Base-by-base conservation (phyloP, 2,329 filamentous ascomycete genomes). In the Trichoderma aggressivum region DNA sequence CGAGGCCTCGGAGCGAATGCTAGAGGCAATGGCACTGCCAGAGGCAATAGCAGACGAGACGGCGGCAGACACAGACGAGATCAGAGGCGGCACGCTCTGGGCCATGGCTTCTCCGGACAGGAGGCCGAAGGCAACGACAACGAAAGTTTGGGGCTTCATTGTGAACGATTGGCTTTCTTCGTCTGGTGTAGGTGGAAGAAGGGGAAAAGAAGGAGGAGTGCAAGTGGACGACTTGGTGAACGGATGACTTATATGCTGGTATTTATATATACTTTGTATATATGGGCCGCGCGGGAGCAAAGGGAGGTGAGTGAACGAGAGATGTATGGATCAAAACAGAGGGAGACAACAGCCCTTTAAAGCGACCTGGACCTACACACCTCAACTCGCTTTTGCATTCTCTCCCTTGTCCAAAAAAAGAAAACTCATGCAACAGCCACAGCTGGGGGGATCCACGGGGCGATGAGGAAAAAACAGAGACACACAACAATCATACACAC, bases 71-170 rank as follows among this genome's bases (percentile, higher is more conserved):
- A 53, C 50, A 18, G 71, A 70, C 24, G 63, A 67, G 43, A 71
- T 26, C 53, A 70, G 43, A n/a, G 43, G 39, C 5, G 32, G 7
- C 24, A 55, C 55, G 47, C 6, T 14, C 65, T 72, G 71, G 60
- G 28, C 65, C 24, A 72, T 24, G 6, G 50, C 53, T 26, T 68
- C 60, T 34, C 64, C 60, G 28, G 65, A 70, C 60, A 72, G 66
- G 71, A 72, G 71, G 60, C 71, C 66, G 24, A 72, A n/a, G 47
- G 65, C 65, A 59, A 65, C 32, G n/a, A 72, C 16, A 62, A 61
- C 56, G 59, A 70, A 21, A 64, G 60, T 61, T 30, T 69, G 55
- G 39, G 26, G 59, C 59, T 72, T 64, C 71, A 72, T 72, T 53
- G 30, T 66, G 39, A 70, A 70, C 60, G 68, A 65, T 70, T 64